These are phyloP conservation scores for Lachnellula arida DNA, from an alignment of 2,329 filamentous ascomycete species.

Conservation along the genomic window DNA sequence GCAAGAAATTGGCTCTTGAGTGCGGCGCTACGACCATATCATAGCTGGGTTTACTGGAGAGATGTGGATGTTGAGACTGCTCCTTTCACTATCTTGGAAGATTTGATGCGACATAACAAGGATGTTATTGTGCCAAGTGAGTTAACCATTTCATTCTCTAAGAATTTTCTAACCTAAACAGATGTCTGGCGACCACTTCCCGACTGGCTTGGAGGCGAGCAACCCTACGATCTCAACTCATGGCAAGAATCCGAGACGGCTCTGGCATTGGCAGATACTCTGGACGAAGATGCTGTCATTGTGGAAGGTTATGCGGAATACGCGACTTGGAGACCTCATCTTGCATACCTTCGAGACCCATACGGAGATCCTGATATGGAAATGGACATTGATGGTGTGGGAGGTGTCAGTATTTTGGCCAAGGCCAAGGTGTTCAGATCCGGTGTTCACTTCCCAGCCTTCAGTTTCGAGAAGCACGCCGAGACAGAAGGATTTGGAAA, in stretches of 20 bases:
- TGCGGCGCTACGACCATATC: slow-evolving; percentile 85
- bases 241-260: slow-evolving; percentile 99
- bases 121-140: slow-evolving; percentile 97
- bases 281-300: slow-evolving; percentile 97
- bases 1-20: slow-evolving; percentile 96
- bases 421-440: slow-evolving; percentile 94
- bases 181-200: slow-evolving; percentile 98
- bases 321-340: slow-evolving; percentile 93
- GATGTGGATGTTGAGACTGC: slow-evolving; percentile 98
- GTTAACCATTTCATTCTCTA: slow-evolving; percentile 35
- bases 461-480: slow-evolving; percentile 97
- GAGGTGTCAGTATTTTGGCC: slow-evolving; percentile 93
- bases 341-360: slow-evolving; percentile 93
- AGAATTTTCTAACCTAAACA: slow-evolving; percentile 33
- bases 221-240: slow-evolving; percentile 96
- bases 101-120: slow-evolving; percentile 98
- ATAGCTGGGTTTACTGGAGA: slow-evolving; percentile 99
- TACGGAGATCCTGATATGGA: slow-evolving; percentile 99
- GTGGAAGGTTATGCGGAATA: slow-evolving; percentile 99
- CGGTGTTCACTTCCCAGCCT: slow-evolving; percentile 95
- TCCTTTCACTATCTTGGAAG: slow-evolving; percentile 92
- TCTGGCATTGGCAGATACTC: slow-evolving; percentile 82
- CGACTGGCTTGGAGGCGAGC: slow-evolving; percentile 97
- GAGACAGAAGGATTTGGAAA: slow-evolving; percentile 99
- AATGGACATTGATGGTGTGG: slow-evolving; percentile 98